Percentiles rank a stretch among this genome's conserved stretches.
Evolutionary conservation across 495 filamentous ascomycete species (phyloP).

Genomic region (Xylaria flabelliformis): DNA sequence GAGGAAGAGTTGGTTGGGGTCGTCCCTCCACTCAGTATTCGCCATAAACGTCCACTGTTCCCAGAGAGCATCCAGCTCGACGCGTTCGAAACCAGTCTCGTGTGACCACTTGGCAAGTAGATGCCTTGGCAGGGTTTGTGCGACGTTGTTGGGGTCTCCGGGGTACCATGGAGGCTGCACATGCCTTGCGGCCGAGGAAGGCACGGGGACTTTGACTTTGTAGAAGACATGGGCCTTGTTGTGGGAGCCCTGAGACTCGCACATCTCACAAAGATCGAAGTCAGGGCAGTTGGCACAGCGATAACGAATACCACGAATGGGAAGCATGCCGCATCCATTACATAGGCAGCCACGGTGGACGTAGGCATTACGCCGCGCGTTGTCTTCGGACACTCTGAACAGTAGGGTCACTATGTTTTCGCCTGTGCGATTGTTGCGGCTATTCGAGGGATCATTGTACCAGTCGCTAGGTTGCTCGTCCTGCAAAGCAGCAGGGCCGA

Average conservation of each 20-base stretch:
- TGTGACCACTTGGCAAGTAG: slow-evolving; percentile 69
- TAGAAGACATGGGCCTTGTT: slow-evolving; percentile 95
- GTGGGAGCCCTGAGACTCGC: slow-evolving; percentile 84
- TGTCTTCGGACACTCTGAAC: slow-evolving; percentile 83
- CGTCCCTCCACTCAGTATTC: slow-evolving; percentile 80
- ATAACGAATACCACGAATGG: slow-evolving; percentile 91
- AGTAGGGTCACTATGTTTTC: slow-evolving; percentile 76
- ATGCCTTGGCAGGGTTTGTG: slow-evolving; percentile 66
- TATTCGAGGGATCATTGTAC: slow-evolving; percentile 50
- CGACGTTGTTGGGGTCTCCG: slow-evolving; percentile 73
- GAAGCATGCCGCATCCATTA: slow-evolving; percentile 82
- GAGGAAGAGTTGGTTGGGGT: slow-evolving; percentile 75
- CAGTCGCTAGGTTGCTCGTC: slow-evolving; percentile 64
- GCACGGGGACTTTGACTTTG: slow-evolving; percentile 67
- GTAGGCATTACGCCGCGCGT: slow-evolving; percentile 81
- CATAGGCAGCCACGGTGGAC: slow-evolving; percentile 94
- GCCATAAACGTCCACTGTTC: slow-evolving; percentile 96
- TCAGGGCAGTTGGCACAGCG: slow-evolving; percentile 91
- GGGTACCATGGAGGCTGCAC: slow-evolving; percentile 87
- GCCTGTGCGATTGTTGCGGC: slow-evolving; percentile 62
- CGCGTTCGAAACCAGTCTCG: slow-evolving; percentile 77
- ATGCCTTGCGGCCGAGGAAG: slow-evolving; percentile 58
- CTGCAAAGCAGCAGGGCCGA: slow-evolving; percentile 58
- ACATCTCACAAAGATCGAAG: slow-evolving; percentile 89
- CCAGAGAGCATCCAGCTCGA: slow-evolving; percentile 90